Base-by-base conservation (phyloP, 495 filamentous ascomycete species). In the Penicillium turbatum region DNA sequence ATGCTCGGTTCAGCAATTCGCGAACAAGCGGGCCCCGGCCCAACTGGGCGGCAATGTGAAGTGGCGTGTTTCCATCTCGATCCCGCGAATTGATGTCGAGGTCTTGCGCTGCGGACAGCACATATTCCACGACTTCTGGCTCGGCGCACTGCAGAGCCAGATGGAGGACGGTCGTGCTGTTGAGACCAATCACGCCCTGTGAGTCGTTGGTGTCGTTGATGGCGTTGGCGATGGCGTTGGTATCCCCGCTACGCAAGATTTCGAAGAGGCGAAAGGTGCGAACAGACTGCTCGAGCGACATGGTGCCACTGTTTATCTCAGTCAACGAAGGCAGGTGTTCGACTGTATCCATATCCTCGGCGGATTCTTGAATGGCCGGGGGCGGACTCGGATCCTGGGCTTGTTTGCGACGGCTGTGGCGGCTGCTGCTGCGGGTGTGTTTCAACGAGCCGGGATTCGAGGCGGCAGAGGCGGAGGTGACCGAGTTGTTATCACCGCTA, bases 111-210 rank as follows among this genome's bases (percentile, higher is more conserved):
- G 84, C 80, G 5, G 90, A 91, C 19, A 98, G 72, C 7, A 97
- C 86, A 59, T 89, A 96, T 70, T 98, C 95, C n/a, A 98, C 85
- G 11, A 98, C 90, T n/a, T 88, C 85, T 24, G 86, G 80, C 62
- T 97, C 92, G 15, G 95, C 95, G 62, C 93, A 98, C 67, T 97
- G 93, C n/a, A 97, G 88, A 24, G 93, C 92, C 46, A 98, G 75
- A 68, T 97, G 95, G 13, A 98, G 78, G 36, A 96, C 84, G 0
- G 88, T 90, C 2, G 91, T 93, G 35, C 92, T 90, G 37, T 90
- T 88, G 15, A 92, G 69, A 4, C 70, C 70, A 19, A 70, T 65
- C 11, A 63, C 65, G 13, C 64, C 72, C 13, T 74, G 69, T 9
- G 71, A 64, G 29, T 77, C 71, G 49, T 81, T 73, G 24, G 83